phyloP scores from a whole-genome alignment of 352 stramenopile species.

The Pythium phragmitis region DNA sequence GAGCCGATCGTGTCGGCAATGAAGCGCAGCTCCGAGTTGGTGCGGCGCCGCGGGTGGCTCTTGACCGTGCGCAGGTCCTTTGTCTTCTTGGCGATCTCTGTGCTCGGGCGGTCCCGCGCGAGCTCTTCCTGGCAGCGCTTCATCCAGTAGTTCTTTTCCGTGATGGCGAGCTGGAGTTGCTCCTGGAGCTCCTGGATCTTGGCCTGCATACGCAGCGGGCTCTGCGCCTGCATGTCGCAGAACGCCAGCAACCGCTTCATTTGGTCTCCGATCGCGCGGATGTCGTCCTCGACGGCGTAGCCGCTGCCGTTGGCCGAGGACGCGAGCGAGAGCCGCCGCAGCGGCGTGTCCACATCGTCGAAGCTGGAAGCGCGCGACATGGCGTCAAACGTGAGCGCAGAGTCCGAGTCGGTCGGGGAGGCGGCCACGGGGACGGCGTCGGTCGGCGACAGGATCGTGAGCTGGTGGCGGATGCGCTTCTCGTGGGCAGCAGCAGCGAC shows the following conservation, averaged over 20 bases:
- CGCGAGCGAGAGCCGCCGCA: conserved; percentile 40
- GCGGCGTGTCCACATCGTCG: conserved; percentile 20
- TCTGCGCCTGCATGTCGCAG: conserved; percentile 72
- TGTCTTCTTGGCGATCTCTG: conserved; percentile 12
- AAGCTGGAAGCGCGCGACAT: conserved; percentile 28
- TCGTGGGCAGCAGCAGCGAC: conserved; percentile 9
- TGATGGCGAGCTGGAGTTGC: conserved; percentile 67
- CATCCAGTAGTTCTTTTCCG: conserved; percentile 91
- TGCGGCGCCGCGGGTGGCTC: conserved; percentile 55
- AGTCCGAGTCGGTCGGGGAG: conserved; percentile 24
- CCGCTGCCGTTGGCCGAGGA: conserved; percentile 37
- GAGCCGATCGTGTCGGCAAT: conserved; percentile 78
- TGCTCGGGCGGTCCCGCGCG: conserved; percentile 38
- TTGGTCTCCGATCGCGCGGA: conserved; percentile 74
- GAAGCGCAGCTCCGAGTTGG: conserved; percentile 84
- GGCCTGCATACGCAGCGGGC: conserved; percentile 63
- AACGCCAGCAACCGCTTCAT: conserved; percentile 82
- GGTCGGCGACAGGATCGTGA: conserved; percentile 22
- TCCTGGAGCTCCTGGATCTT: conserved; percentile 82
- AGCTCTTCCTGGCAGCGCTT: conserved; percentile 77
- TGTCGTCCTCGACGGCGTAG: conserved; percentile 72
- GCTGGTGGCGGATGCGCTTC: conserved; percentile 29
- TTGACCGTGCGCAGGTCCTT: conserved; percentile 42
- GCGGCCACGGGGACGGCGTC: background rate
- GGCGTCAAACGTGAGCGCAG: conserved; percentile 15